Evolutionary conservation across 2,329 filamentous ascomycete genomes (phyloP).

Genomic region (Stachybotrys chlorohalonatus): DNA sequence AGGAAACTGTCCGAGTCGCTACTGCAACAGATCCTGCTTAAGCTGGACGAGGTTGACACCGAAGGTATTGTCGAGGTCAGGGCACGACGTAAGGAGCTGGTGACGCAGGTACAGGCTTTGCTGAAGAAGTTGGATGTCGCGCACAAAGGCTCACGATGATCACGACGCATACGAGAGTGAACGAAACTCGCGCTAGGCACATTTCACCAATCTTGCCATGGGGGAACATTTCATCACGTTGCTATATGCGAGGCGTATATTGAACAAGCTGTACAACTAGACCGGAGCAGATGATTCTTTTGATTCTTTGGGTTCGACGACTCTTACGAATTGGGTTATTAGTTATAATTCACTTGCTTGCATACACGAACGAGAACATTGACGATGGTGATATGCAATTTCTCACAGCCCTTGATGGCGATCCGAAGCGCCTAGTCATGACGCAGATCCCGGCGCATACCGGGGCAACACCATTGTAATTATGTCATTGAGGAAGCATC

Average conservation of each 20-base stretch:
- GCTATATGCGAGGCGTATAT: background rate
- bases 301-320: background rate
- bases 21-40: conserved; percentile 66
- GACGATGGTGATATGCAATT: too few relatives aligned
- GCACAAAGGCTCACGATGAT: background rate
- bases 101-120: conserved; percentile 60
- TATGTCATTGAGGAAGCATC: background rate
- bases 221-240: background rate
- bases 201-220: background rate
- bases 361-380: background rate
- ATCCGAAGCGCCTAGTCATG: background rate
- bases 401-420: too few relatives aligned
- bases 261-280: background rate
- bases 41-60: conserved; percentile 67
- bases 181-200: background rate
- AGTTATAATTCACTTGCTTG: background rate
- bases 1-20: conserved; percentile 67
- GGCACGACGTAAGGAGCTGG: conserved; percentile 58
- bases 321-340: background rate
- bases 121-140: conserved; percentile 54
- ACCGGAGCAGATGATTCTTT: background rate
- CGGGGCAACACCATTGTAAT: background rate
- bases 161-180: background rate
- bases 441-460: background rate
- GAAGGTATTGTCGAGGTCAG: conserved; percentile 59